Base-by-base conservation (phyloP, 306 rosid species). In the Malus orientalis region DNA sequence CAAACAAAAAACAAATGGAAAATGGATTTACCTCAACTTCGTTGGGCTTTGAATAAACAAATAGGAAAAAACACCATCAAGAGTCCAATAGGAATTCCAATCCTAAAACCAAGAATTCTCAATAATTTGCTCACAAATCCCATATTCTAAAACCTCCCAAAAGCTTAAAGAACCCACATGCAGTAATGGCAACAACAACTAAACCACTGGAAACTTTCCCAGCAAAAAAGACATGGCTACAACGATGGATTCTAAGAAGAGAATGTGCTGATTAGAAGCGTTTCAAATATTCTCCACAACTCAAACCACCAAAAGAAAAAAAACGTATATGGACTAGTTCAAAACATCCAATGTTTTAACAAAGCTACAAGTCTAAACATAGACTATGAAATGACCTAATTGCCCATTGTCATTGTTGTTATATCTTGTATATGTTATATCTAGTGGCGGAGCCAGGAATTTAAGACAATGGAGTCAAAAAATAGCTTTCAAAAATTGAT, bases 31-130 rank as follows among this genome's bases (percentile, higher is more conserved):
- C 97, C 98, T 88, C 76, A 15, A 84, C 88, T 81, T 82, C 81
- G 60, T 84, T 85, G 67, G 97, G 84, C 69, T 87, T 78, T 0
- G 98, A 85, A 78, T 86, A 89, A 70, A 95, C 73, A 81, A 95
- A 92, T 65, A 92, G 75, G 76, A 33, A 83, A 89, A 85, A 95
- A 95, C 1, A 98, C 98, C 14, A 87, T 60, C 63, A 95, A 60
- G 71, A 95, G 85, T 8, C 99, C 99, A 58, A 95, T 68, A 83
- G 96, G 93, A 64, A 95, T 82, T 82, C 99, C 98, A 71, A 95
- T 45, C 60, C 79, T 78, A 75, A 92, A 88, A 75, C 99, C 99
- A 65, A 95, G 0, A 66, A 92, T 71, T 47, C 89, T 96, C 11
- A 92, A 73, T 27, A 92, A 73, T 80, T 83, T 92, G 67, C 88